Evolutionary conservation across 192 early-diverging fungal genomes (phyloP).

Genomic region (Haplosporangium gracile): DNA sequence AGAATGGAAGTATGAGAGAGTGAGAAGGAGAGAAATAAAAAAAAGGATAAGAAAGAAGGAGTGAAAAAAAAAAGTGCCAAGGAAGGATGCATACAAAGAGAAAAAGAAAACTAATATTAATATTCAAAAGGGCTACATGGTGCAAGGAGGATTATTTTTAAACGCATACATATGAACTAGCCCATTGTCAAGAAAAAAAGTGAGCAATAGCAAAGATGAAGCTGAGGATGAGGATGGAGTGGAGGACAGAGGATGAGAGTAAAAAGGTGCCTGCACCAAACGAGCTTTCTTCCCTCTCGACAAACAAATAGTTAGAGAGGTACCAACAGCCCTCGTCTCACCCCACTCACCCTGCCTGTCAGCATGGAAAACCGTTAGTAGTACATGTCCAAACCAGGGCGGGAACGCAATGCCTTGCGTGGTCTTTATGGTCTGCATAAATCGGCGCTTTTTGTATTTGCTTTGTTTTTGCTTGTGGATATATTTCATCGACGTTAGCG

Average conservation of each 20-base stretch:
- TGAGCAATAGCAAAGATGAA: constrained; percentile 3
- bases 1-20: not conserved
- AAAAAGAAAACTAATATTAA: constrained; percentile 5
- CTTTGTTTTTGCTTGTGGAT: not conserved
- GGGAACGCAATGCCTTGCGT: no score
- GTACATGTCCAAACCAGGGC: no score
- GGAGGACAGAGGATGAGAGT: no score
- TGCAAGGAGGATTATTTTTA: not conserved
- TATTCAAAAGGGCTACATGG: not conserved
- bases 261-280: not conserved
- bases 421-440: no score
- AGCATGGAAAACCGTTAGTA: no score
- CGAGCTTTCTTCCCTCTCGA: no score
- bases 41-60: not conserved
- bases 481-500: not conserved
- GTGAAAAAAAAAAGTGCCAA: not conserved
- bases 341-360: no score
- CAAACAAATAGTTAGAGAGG: no score
- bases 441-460: no score
- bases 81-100: not conserved
- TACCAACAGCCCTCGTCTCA: no score
- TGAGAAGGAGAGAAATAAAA: not conserved
- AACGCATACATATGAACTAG: constrained; percentile 2
- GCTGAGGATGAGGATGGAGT: not conserved
- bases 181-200: not conserved